A percentile compares a stretch with the other conserved stretches of the same genome.
Conservation (phyloP, 2,329 filamentous ascomycete species). For the Cercospora janseana region DNA sequence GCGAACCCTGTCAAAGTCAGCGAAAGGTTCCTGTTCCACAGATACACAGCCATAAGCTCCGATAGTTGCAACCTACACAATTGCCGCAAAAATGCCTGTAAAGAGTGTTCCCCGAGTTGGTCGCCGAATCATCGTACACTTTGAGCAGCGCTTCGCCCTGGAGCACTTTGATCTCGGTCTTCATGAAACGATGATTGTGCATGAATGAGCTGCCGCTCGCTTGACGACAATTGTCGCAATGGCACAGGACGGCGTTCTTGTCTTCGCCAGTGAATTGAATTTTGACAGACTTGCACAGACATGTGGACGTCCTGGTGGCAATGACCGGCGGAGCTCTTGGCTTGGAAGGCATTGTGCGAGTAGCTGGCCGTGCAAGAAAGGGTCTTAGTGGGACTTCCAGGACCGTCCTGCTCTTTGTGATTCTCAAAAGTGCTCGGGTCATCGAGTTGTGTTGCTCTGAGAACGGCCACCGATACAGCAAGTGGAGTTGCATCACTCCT, state of each 20-base stretch:
- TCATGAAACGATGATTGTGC: constrained; percentile 34
- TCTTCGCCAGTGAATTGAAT: constrained; percentile 31
- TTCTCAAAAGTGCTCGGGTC: constrained; percentile 14
- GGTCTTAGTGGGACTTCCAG: constrained; percentile 5
- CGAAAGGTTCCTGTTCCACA: constrained; percentile 1
- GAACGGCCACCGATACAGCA: no score
- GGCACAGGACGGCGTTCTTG: constrained; percentile 35
- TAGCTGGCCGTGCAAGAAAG: neutral
- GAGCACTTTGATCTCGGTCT: constrained; percentile 28
- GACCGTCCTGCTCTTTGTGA: constrained; percentile 13
- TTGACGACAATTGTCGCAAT: constrained; percentile 33
- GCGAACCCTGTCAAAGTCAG: constrained; percentile 20
- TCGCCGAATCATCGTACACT: constrained; percentile 29
- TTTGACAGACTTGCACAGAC: constrained; percentile 32
- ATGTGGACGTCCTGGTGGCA: constrained; percentile 21
- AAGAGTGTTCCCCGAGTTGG: constrained; percentile 31
- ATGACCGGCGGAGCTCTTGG: constrained; percentile 16
- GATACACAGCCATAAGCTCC: neutral
- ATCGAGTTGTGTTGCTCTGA: constrained; percentile 10
- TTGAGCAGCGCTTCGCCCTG: constrained; percentile 29
- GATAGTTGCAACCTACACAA: constrained; percentile 29
- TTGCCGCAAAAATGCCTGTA: constrained; percentile 31
- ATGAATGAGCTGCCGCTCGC: constrained; percentile 31
- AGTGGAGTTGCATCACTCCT: no score
- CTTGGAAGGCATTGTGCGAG: constrained; percentile 6